Base-by-base conservation (phyloP, 306 rosid species). In the Dryas octopetala region DNA sequence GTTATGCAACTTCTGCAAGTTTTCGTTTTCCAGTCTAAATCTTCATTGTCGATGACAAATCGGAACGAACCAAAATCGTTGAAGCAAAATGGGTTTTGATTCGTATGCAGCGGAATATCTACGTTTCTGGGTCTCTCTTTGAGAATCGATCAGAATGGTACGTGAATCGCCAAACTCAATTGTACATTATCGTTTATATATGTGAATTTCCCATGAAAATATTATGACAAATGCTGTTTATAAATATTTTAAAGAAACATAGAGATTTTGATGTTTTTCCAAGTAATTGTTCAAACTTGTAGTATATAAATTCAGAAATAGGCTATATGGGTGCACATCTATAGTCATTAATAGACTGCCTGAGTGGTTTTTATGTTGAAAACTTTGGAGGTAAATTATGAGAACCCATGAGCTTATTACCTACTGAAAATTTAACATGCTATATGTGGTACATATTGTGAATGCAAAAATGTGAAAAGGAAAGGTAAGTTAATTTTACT, bases 111-210 rank as follows among this genome's bases (percentile, higher is more conserved):
- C 49, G 47, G 49, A 17, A 4, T 8, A 15, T 62, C 70, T 74
- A 19, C 46, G 38, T 75, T 75, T 75, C 72, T 76, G 66, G 67
- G 58, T 68, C 58, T 76, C 66, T 55, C 13, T 9, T 11, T 71
- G 76, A 71, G 57, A 73, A 73, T 46, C 47, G 32, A 59, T 66
- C 19, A 66, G 59, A 64, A 54, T 74, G 60, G 67, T 80, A 38
- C 26, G 26, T 26, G 43, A 66, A 47, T 60, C 43, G 60, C 76
- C 40, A n/a, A 55, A 66, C 49, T 15, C 9, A 4, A 15, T 71
- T 76, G 45, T 70, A 72, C 76, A 67, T 47, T 16, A 26, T 40
- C 58, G 66, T 51, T 66, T 43, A 71, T 60, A 17, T 26, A 13
- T 45, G 23, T 58, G 45, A 71, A n/a, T 2, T 54, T 71, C 5